phyloP scores from a whole-genome alignment of 345 rosid genomes.

The Populus euphratica region DNA sequence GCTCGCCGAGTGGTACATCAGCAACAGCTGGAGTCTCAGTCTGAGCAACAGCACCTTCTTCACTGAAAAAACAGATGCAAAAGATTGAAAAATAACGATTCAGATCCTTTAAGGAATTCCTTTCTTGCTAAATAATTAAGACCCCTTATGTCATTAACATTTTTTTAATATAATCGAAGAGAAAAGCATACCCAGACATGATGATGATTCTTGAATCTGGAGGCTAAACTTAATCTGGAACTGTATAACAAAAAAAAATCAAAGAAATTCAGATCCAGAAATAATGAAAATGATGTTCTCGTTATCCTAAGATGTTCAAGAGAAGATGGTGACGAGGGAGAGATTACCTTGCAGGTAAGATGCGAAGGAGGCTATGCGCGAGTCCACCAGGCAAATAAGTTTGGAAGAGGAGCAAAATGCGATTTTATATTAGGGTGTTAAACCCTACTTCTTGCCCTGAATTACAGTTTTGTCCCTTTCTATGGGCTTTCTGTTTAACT shows the following conservation, averaged over 20 bases:
- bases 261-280: neutral
- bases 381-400: neutral
- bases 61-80: constrained; percentile 34
- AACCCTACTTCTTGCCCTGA: neutral
- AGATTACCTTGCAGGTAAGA: neutral
- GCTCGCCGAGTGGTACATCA: constrained; percentile 48
- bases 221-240: neutral
- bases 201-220: neutral
- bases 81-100: neutral
- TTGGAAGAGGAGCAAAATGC: neutral
- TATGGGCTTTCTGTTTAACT: neutral
- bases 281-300: neutral
- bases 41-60: constrained; percentile 48
- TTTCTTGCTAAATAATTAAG: neutral
- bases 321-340: neutral
- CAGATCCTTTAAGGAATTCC: neutral
- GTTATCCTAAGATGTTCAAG: neutral
- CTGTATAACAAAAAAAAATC: neutral
- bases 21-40: constrained; percentile 29
- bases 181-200: neutral
- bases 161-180: neutral
- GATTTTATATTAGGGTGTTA: neutral
- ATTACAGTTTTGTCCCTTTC: neutral
- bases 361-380: neutral
- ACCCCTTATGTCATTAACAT: neutral